Evolutionary conservation across 148 eudicot species (phyloP).

Genomic region (Fallopia convolvulus): DNA sequence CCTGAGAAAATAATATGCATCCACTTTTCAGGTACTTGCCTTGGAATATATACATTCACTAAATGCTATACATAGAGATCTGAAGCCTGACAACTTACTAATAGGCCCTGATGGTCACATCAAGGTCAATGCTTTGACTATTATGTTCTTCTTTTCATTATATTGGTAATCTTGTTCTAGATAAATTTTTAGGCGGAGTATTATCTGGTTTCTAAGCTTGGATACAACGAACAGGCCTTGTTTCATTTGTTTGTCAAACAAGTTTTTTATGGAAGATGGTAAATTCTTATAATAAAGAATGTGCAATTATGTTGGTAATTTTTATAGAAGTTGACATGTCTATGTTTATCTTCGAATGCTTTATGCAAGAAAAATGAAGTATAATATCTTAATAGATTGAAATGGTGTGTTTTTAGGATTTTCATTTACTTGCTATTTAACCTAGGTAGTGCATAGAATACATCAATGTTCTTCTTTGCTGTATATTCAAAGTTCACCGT

Average conservation of each 20-base stretch:
- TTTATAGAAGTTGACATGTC: background rate
- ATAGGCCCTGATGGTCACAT: constrained; percentile 96
- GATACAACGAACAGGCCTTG: background rate
- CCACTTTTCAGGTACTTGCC: constrained; percentile 76
- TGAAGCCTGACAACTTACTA: constrained; percentile 95
- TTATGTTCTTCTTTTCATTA: background rate
- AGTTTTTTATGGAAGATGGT: background rate
- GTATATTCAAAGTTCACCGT: background rate
- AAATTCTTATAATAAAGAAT: background rate
- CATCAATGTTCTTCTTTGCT: background rate
- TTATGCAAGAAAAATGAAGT: background rate
- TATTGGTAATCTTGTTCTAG: background rate
- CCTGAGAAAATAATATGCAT: background rate
- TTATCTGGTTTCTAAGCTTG: background rate
- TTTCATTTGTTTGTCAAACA: too few species aligned
- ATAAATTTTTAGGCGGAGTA: background rate
- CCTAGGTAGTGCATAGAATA: background rate
- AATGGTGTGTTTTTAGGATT: background rate
- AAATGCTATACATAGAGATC: constrained; percentile 84
- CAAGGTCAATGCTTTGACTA: constrained; percentile 54
- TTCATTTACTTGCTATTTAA: background rate
- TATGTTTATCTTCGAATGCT: background rate
- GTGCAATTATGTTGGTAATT: background rate
- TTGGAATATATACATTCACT: constrained; percentile 89
- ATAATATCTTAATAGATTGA: background rate